Evolutionary conservation across 2,329 filamentous ascomycete species (phyloP).

Genomic region (Fusarium metavorans): DNA sequence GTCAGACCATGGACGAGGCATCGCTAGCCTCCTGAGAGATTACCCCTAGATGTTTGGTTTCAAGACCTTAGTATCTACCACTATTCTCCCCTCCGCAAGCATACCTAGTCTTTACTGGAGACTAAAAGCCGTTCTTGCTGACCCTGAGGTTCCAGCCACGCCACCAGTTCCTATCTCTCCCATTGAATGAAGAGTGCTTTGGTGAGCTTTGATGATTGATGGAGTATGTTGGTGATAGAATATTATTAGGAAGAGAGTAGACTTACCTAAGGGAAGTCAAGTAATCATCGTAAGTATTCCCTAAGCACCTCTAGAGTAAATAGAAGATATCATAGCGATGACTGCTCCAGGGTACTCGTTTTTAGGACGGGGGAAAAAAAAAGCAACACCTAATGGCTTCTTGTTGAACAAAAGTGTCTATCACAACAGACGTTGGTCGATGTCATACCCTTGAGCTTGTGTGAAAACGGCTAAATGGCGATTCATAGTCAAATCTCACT

Average conservation of each 20-base stretch:
- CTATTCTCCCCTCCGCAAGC: too few species aligned
- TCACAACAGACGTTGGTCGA: background rate
- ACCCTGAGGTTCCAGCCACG: too few species aligned
- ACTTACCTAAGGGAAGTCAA: background rate
- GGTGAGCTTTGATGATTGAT: background rate
- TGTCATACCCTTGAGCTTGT: background rate
- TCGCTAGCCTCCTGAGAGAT: too few species aligned
- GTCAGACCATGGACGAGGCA: too few species aligned
- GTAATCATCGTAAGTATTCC: background rate
- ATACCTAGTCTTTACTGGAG: too few species aligned
- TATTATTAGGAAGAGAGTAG: background rate
- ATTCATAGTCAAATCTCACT: background rate
- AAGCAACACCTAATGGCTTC: background rate
- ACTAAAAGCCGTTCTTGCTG: too few species aligned
- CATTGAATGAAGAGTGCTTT: background rate
- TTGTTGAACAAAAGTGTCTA: background rate
- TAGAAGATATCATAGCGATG: too few species aligned
- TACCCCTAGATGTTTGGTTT: too few species aligned
- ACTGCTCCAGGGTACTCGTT: background rate
- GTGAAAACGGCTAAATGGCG: background rate
- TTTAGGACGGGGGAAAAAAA: background rate
- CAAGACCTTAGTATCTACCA: too few species aligned
- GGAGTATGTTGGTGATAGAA: background rate
- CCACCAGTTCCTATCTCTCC: too few species aligned
- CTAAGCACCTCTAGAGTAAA: background rate